phyloP scores from a whole-genome alignment of 768 basidiomycete genomes.

The Suillus weaverae region DNA sequence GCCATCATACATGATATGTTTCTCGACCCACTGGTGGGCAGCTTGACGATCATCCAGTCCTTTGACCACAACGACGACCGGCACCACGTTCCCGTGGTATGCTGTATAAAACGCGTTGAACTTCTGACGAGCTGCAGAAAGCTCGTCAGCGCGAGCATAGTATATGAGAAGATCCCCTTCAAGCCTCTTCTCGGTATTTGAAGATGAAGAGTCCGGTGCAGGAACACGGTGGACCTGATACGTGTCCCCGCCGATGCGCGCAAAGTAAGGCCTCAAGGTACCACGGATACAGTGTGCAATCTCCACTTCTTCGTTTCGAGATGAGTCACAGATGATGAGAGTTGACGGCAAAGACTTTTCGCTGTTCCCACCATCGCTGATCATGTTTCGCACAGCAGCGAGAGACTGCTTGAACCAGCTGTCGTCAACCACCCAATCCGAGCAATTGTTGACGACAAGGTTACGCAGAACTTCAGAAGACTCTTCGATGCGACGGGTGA shows the following conservation, averaged over 20 bases:
- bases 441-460: slow-evolving; percentile 23
- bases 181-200: neutral
- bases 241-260: neutral
- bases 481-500: slow-evolving; percentile 1
- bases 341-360: neutral
- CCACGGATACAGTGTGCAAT: neutral
- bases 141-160: neutral
- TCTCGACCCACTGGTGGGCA: slow-evolving; percentile 12
- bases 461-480: slow-evolving; percentile 26
- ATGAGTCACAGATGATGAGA: slow-evolving; percentile 6
- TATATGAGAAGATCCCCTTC: slow-evolving; percentile 8
- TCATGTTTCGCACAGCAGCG: slow-evolving; percentile 1
- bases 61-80: slow-evolving; percentile 19
- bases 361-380: neutral
- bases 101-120: slow-evolving; percentile 11
- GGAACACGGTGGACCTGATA: slow-evolving; percentile 3
- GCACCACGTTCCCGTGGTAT: slow-evolving; percentile 18
- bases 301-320: neutral
- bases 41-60: slow-evolving; percentile 14
- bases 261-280: neutral
- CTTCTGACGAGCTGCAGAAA: neutral
- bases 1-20: neutral
- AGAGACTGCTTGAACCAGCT: slow-evolving; percentile 9
- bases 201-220: neutral
- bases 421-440: neutral